These are phyloP conservation scores for Colletotrichum noveboracense DNA, from an alignment of 2,329 filamentous ascomycete species.

Conservation along the genomic window DNA sequence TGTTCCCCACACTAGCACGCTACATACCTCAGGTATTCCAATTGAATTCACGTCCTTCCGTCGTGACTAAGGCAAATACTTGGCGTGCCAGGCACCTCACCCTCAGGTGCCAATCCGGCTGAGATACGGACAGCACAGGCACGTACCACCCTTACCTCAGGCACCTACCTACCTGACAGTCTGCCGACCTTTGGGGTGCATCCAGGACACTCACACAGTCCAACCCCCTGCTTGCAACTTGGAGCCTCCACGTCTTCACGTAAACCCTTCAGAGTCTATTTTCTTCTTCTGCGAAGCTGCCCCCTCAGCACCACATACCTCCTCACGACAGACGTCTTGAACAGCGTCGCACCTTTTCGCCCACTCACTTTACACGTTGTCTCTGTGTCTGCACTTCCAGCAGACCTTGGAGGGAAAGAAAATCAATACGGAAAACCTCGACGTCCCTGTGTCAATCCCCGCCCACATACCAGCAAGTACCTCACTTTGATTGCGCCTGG, in stretches of 20 bases:
- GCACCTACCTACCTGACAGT: not conserved
- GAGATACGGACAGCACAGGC: not conserved
- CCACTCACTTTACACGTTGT: not conserved
- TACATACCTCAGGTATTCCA: not conserved
- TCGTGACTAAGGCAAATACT: not conserved
- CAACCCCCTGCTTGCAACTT: constrained; percentile 7
- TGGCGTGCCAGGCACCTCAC: not conserved
- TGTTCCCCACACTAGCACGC: not conserved
- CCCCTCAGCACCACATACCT: not conserved
- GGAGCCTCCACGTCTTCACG: constrained; percentile 19
- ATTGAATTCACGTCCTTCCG: not conserved
- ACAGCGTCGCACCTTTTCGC: not conserved
- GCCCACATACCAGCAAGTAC: not conserved
- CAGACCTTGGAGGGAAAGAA: not conserved
- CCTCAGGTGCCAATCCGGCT: not conserved
- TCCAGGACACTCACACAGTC: not conserved
- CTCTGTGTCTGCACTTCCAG: not conserved
- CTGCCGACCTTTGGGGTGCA: not conserved
- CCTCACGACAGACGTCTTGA: not conserved
- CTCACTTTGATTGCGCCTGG: not conserved
- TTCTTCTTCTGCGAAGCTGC: constrained; percentile 10
- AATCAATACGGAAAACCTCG: not conserved
- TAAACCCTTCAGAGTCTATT: constrained; percentile 6
- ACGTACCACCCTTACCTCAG: not conserved
- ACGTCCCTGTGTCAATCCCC: not conserved